These are phyloP conservation scores for Colletotrichum paranaense DNA, from an alignment of 2,329 filamentous ascomycete species.

Conservation along the genomic window DNA sequence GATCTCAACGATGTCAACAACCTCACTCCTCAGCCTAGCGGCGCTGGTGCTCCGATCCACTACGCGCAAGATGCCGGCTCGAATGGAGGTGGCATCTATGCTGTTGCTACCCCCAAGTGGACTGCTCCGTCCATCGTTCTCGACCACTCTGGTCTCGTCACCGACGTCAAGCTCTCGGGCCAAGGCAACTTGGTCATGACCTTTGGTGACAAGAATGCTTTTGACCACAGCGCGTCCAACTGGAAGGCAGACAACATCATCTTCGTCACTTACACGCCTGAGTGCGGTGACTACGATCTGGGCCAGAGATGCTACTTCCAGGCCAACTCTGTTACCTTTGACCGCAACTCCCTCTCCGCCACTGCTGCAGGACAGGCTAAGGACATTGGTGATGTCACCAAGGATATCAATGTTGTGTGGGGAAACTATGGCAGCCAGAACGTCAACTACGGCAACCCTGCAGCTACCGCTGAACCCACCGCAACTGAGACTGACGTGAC, in stretches of 20 bases:
- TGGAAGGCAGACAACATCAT: neutral
- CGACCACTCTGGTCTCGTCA: neutral
- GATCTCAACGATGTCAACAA: neutral
- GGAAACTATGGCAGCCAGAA: neutral
- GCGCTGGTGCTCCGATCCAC: neutral
- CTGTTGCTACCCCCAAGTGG: neutral
- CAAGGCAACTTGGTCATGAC: neutral
- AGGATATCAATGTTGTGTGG: neutral
- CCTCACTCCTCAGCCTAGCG: neutral
- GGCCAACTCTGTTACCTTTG: neutral
- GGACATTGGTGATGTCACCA: neutral
- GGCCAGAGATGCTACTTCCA: neutral
- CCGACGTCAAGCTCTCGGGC: neutral
- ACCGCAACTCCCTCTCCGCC: neutral
- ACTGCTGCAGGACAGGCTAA: neutral
- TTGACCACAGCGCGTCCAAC: neutral
- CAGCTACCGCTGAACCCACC: neutral
- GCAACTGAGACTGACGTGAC: neutral
- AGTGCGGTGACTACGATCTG: neutral
- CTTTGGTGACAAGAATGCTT: neutral
- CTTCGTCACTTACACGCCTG: neutral
- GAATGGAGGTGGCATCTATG: neutral
- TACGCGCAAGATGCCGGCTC: neutral
- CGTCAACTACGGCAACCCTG: neutral
- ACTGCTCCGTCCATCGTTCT: neutral